These are phyloP conservation scores for Fusarium algeriense DNA, from an alignment of 2,329 filamentous ascomycete species.

Conservation along the genomic window DNA sequence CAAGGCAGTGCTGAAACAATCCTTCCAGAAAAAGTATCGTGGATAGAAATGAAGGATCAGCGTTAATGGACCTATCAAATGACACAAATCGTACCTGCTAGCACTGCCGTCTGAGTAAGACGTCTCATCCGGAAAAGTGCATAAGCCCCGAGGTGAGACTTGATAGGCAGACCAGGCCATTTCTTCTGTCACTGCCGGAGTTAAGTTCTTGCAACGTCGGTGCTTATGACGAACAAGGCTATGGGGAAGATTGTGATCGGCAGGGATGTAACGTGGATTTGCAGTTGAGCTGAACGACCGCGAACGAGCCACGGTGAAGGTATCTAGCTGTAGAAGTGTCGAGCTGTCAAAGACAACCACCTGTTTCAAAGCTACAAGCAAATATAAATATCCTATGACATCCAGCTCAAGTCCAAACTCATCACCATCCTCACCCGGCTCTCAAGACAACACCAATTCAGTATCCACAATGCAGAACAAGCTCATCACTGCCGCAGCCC, in stretches of 20 bases:
- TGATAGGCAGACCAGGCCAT: no score
- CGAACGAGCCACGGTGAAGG: background rate
- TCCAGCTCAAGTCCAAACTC: background rate
- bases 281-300: background rate
- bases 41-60: slow-evolving; percentile 5
- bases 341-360: background rate
- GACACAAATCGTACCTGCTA: background rate
- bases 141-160: background rate
- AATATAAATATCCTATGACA: slow-evolving; percentile 9
- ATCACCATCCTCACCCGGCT: background rate
- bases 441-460: background rate
- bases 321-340: background rate
- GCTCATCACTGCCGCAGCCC: slow-evolving; percentile 22
- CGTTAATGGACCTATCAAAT: background rate
- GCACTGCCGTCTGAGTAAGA: background rate
- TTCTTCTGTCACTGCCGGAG: no score
- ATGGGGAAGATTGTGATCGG: slow-evolving; percentile 11
- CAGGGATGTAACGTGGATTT: background rate
- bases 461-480: slow-evolving; percentile 33
- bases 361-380: background rate
- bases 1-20: background rate
- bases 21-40: background rate
- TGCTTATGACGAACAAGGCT: background rate
- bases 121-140: background rate
- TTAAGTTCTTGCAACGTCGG: background rate